These are phyloP conservation scores for Sporothrix mexicana DNA, from an alignment of 2,329 filamentous ascomycete species.

Conservation along the genomic window DNA sequence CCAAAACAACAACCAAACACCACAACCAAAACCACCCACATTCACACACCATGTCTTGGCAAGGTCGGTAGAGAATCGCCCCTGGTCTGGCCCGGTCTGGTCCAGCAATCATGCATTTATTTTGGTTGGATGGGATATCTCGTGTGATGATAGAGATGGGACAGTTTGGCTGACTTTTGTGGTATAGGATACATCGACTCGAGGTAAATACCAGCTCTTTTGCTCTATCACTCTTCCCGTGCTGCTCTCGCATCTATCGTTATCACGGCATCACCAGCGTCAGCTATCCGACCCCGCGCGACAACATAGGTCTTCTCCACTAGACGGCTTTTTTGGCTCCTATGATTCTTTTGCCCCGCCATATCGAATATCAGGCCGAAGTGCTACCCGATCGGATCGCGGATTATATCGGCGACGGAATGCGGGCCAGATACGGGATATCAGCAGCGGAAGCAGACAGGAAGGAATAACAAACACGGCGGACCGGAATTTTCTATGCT, in stretches of 20 bases:
- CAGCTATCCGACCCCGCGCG: not conserved
- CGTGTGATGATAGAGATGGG: not conserved
- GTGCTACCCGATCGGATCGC: not conserved
- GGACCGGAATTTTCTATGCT: constrained; percentile 14
- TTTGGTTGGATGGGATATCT: not conserved
- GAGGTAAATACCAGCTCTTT: constrained; percentile 32
- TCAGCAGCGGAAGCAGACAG: not conserved
- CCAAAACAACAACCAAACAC: not conserved
- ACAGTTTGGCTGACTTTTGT: not conserved
- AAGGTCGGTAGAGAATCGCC: constrained; percentile 32
- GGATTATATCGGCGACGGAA: not conserved
- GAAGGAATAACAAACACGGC: not conserved
- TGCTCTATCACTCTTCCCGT: not conserved
- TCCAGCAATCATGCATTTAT: too few relatives aligned
- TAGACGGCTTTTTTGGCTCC: not conserved
- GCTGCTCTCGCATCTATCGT: not conserved
- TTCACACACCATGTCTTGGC: constrained; percentile 37
- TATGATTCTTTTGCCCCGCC: too few relatives aligned
- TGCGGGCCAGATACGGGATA: too few relatives aligned
- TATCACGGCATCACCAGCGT: not conserved
- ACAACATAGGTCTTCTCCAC: not conserved
- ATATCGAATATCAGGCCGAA: not conserved
- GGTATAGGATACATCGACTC: constrained; percentile 36
- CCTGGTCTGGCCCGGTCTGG: not conserved
- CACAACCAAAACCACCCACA: constrained; percentile 23